Evolutionary conservation across 2,329 filamentous ascomycete genomes (phyloP).

Genomic region (Alternaria angustiovoidea): DNA sequence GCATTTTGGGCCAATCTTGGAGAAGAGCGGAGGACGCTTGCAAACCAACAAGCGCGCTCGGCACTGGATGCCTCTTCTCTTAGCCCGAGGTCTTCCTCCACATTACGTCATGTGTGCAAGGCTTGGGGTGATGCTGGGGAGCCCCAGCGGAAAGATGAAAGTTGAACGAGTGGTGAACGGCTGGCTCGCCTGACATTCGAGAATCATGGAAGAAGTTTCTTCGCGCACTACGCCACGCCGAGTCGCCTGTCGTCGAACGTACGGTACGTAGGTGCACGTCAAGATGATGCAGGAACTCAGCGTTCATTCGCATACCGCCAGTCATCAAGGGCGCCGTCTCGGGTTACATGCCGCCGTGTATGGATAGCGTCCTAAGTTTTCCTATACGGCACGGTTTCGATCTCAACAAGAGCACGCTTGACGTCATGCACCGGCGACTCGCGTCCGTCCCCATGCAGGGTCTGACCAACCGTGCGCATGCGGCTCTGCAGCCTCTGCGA

Average conservation of each 20-base stretch:
- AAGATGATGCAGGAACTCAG: constrained; percentile 9
- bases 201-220: not conserved
- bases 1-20: constrained; percentile 34
- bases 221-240: constrained; percentile 1
- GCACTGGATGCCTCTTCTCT: constrained; percentile 28
- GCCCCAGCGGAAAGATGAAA: not conserved
- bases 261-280: not conserved
- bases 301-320: not conserved
- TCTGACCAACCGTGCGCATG: constrained; percentile 34
- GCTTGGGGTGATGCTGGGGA: constrained; percentile 11
- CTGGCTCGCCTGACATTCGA: not conserved
- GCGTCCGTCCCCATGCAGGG: constrained; percentile 27
- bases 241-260: not conserved
- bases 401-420: constrained; percentile 32
- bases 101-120: constrained; percentile 29
- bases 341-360: constrained; percentile 23
- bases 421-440: constrained; percentile 30
- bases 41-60: constrained; percentile 35
- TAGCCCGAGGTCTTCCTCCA: constrained; percentile 27
- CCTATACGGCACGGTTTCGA: constrained; percentile 22
- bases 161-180: constrained; percentile 4
- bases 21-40: constrained; percentile 33
- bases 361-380: constrained; percentile 25
- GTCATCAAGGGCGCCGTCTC: constrained; percentile 14
- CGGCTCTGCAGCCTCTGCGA: constrained; percentile 40